Conservation (phyloP, 2,329 filamentous ascomycete species). For the Thielaviopsis ethacetica region DNA sequence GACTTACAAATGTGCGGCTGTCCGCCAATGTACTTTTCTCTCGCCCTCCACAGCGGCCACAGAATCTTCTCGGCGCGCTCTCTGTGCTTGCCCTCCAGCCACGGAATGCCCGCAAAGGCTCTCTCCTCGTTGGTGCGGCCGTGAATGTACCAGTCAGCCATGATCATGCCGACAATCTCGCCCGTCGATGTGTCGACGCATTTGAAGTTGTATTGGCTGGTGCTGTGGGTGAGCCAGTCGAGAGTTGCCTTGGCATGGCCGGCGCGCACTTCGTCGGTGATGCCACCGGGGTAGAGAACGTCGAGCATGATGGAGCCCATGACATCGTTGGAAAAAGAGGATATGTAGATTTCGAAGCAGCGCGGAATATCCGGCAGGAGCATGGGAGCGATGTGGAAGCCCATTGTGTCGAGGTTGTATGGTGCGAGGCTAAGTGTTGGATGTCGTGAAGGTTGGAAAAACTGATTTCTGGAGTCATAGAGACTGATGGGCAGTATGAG, state of each 20-base stretch:
- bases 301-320: constrained; percentile 25
- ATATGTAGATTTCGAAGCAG: constrained; percentile 31
- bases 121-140: constrained; percentile 25
- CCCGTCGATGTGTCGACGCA: constrained; percentile 27
- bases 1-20: constrained; percentile 26
- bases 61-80: constrained; percentile 27
- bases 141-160: constrained; percentile 26
- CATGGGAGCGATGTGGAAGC: constrained; percentile 27
- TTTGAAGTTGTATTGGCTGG: constrained; percentile 30
- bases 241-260: constrained; percentile 26
- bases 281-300: constrained; percentile 24
- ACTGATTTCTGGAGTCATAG: no score
- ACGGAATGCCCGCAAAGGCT: constrained; percentile 26
- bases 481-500: no score
- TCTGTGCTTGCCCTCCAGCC: constrained; percentile 28
- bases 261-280: constrained; percentile 24
- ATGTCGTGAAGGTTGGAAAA: no score
- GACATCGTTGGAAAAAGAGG: constrained; percentile 24
- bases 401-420: constrained; percentile 17
- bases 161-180: constrained; percentile 29
- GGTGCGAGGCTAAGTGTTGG: no score
- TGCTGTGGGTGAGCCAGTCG: constrained; percentile 22
- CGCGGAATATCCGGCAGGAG: constrained; percentile 28
- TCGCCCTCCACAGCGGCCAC: constrained; percentile 24
- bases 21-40: constrained; percentile 25